These are phyloP conservation scores for Brassica carinata DNA, from an alignment of 345 rosid genomes.

Conservation along the genomic window DNA sequence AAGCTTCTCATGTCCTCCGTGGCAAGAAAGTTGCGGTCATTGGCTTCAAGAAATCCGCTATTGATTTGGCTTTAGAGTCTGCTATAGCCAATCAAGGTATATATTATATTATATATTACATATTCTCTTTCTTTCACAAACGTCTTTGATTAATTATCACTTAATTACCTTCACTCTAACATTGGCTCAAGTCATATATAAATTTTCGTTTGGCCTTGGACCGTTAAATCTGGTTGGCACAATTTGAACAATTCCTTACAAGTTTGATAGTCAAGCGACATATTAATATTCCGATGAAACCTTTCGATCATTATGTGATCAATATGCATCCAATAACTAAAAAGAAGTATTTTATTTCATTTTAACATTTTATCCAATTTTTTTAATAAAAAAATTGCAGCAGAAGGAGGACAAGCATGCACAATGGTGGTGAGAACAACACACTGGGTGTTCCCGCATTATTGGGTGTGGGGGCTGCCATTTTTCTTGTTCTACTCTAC, in stretches of 20 bases:
- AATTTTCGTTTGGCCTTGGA: too few species aligned
- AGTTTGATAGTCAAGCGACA: too few species aligned
- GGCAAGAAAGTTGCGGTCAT: constrained; percentile 70
- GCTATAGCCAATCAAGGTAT: constrained; percentile 86
- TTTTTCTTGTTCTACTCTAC: constrained; percentile 85
- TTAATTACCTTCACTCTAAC: too few species aligned
- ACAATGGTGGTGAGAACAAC: constrained; percentile 57
- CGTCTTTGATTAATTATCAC: constrained; percentile 40
- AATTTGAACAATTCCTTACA: too few species aligned
- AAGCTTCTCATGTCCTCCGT: constrained; percentile 53
- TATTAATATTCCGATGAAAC: too few species aligned
- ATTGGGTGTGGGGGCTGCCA: constrained; percentile 87
- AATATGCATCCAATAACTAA: too few species aligned
- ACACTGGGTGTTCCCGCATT: constrained; percentile 88
- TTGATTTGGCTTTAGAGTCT: constrained; percentile 88
- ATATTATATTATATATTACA: background rate
- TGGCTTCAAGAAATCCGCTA: constrained; percentile 89
- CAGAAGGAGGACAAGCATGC: constrained; percentile 41
- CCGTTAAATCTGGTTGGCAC: too few species aligned
- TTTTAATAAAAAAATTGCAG: constrained; percentile 28
- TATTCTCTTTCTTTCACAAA: too few species aligned
- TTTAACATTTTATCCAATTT: too few species aligned
- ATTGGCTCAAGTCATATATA: too few species aligned
- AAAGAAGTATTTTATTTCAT: too few species aligned
- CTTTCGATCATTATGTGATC: too few species aligned